A percentile compares a stretch with the other conserved stretches of the same genome.
Conservation (phyloP, 2,329 filamentous ascomycete genomes). For the Pseudomassariella vexata region DNA sequence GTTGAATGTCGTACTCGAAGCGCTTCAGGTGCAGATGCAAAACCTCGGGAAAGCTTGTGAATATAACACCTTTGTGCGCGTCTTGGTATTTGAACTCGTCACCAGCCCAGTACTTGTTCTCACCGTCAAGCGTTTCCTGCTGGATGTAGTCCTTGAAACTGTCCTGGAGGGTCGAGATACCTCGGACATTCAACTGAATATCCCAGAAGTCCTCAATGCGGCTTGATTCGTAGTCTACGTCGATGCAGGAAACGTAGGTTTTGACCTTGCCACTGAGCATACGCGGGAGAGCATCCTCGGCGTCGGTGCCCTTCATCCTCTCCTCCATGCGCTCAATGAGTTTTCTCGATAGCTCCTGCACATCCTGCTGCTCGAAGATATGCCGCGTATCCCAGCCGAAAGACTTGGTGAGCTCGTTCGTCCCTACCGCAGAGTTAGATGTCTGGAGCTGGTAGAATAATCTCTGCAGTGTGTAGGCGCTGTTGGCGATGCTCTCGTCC, state of each 20-base stretch:
- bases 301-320: conserved; percentile 94
- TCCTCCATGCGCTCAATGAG: conserved; percentile 96
- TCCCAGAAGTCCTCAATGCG: conserved; percentile 98
- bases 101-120: conserved; percentile 95
- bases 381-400: conserved; percentile 98
- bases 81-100: conserved; percentile 90
- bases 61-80: conserved; percentile 96
- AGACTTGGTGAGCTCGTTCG: conserved; percentile 88
- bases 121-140: conserved; percentile 93
- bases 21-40: conserved; percentile 93
- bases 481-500: conserved; percentile 76
- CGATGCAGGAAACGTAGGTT: conserved; percentile 97
- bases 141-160: conserved; percentile 96
- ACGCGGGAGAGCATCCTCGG: conserved; percentile 79
- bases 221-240: conserved; percentile 95
- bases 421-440: conserved; percentile 75
- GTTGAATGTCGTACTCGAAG: conserved; percentile 95
- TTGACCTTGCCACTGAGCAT: conserved; percentile 98
- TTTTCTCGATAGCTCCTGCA: conserved; percentile 93
- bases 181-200: conserved; percentile 92
- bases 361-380: conserved; percentile 98
- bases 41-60: conserved; percentile 89
- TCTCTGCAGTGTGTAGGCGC: conserved; percentile 87
- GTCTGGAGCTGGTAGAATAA: conserved; percentile 95
- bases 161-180: conserved; percentile 86